phyloP scores from a whole-genome alignment of 2,329 filamentous ascomycete genomes.

The Ascochyta rabiei region DNA sequence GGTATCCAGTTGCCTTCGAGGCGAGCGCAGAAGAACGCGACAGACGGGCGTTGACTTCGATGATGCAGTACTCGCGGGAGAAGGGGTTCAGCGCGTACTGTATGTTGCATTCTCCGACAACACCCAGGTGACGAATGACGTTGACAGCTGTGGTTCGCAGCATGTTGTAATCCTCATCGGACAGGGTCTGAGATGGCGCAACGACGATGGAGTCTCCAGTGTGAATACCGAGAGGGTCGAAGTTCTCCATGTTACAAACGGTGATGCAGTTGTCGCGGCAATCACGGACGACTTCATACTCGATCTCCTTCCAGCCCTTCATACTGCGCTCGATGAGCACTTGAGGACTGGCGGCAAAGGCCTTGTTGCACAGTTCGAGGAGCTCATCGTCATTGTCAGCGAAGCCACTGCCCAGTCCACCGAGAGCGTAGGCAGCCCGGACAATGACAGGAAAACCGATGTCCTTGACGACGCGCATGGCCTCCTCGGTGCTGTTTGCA shows the following conservation, averaged over 20 bases:
- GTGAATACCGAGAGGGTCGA: conserved; percentile 96
- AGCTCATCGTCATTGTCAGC: conserved; percentile 86
- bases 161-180: conserved; percentile 99
- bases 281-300: conserved; percentile 97
- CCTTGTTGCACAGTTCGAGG: conserved; percentile 87
- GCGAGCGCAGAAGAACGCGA: conserved; percentile 94
- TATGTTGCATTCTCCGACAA: conserved; percentile 98
- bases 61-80: conserved; percentile 97
- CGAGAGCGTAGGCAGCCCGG: conserved; percentile 92
- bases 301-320: conserved; percentile 99
- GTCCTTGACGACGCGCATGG: conserved; percentile 81
- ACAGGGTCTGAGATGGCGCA: conserved; percentile 93
- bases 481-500: conserved; percentile 85
- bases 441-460: conserved; percentile 98
- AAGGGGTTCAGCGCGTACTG: conserved; percentile 97
- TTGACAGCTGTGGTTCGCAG: conserved; percentile 95
- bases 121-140: conserved; percentile 93
- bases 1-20: conserved; percentile 96
- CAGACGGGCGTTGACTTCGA: conserved; percentile 96
- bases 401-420: conserved; percentile 93
- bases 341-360: conserved; percentile 92
- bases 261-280: conserved; percentile 98
- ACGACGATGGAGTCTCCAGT: conserved; percentile 99
- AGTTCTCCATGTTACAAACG: conserved; percentile 99
- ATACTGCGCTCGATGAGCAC: conserved; percentile 97